Evolutionary conservation across 2,329 filamentous ascomycete genomes (phyloP).

Genomic region (Penicillium sp.): DNA sequence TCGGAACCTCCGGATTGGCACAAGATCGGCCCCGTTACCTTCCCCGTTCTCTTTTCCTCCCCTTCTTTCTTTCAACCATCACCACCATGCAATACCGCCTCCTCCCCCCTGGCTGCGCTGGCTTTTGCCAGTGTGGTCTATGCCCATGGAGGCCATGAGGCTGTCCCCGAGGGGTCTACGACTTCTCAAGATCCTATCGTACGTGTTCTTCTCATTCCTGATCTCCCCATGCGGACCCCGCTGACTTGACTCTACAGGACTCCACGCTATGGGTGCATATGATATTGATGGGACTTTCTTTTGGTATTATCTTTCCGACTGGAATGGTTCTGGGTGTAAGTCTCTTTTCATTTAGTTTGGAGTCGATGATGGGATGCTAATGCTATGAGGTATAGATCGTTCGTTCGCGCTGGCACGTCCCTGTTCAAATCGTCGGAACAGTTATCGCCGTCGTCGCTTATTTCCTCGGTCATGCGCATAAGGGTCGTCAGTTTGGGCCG

Average conservation of each 20-base stretch:
- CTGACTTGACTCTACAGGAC: conserved; percentile 52
- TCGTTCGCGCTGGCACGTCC: conserved; percentile 91
- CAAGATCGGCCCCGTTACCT: conserved; percentile 8
- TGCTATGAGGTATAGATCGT: conserved; percentile 61
- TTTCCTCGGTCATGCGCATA: conserved; percentile 86
- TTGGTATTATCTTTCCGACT: conserved; percentile 86
- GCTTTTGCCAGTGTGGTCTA: conserved; percentile 28
- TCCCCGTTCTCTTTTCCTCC: conserved; percentile 5
- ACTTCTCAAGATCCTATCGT: conserved; percentile 73
- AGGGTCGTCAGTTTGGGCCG: conserved; percentile 77
- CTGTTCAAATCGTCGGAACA: conserved; percentile 73
- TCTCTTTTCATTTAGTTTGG: neutral
- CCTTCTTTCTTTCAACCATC: conserved; percentile 8
- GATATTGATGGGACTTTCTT: conserved; percentile 78
- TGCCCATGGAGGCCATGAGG: conserved; percentile 55
- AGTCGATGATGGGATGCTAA: neutral
- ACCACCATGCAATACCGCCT: neutral
- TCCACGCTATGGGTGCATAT: conserved; percentile 92
- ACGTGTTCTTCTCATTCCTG: conserved; percentile 33
- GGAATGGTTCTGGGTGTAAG: conserved; percentile 93
- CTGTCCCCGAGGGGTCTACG: conserved; percentile 66
- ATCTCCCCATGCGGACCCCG: neutral
- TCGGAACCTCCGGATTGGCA: conserved; percentile 24
- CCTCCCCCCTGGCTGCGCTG: conserved; percentile 17
- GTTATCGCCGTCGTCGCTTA: conserved; percentile 78